Evolutionary conservation across 2,329 filamentous ascomycete species (phyloP), one percentile per base, ranked within the genome.

Genomic region (Septoria linicola): DNA sequence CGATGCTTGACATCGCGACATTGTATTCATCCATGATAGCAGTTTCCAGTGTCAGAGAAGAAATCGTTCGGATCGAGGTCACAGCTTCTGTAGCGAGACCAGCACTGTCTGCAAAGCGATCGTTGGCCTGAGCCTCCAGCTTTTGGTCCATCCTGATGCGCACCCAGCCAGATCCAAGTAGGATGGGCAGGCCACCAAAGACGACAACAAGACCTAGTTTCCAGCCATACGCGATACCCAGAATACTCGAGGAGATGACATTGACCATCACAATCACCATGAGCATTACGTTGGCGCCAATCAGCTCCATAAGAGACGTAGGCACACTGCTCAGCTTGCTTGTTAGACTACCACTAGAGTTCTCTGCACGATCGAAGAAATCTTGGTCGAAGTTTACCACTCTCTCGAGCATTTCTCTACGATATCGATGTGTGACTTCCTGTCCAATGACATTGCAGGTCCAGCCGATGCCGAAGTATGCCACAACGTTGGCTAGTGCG

Each of bases 261-360:
- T 66, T 70, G 41, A 70, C 63, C 1, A 67, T 11, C n/a, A 65
- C 61, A 41, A 63, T 67, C 23, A 68, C 39, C 35, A 70, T 64
- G 11, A 69, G 67, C 6, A 66, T 67, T 16, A 73, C 63, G 25
- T 75, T 79, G 0, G 72, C 60, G 0, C 76, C 75, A 14, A 80
- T 65, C 3, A 80, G 61, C 51, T 80, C 77, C 59, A 76, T 72
- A 0, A 81, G 59, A 20, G 76, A 71, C 10, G 74, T 76, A 2
- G 78, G 73, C 41, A 79, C 74, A 5, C 75, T 73, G 0, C 74
- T 71, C 6, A 79, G 65, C 8, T 73, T 69, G 3, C 74, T 73
- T 4, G 75, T 73, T 7, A 80, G 61, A 3, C 73, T 71, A 3
- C 77, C 77, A 3, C 72, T 71, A 1, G 76, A 71, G 55, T 80